Evolutionary conservation across 345 rosid genomes (phyloP).

Genomic region (Moricandia moricandioides): DNA sequence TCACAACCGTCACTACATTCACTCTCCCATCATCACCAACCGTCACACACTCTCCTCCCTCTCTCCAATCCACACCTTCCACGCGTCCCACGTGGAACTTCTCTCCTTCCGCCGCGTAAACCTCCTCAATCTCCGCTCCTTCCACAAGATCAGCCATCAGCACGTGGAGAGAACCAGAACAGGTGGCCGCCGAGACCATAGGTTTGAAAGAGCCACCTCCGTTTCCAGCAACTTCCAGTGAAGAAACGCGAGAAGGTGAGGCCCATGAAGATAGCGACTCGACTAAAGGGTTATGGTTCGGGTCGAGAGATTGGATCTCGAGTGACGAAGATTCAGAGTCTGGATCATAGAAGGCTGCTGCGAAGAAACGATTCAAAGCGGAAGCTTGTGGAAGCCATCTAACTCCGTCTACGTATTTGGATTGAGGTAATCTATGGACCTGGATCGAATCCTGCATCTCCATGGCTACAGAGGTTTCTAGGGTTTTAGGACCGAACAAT

Average conservation of each 20-base stretch:
- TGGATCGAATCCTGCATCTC: conserved; percentile 46
- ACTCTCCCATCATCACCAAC: conserved; percentile 61
- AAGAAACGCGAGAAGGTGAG: conserved; percentile 64
- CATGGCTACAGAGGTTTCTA: conserved; percentile 44
- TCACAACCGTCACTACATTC: conserved; percentile 44
- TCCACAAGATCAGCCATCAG: conserved; percentile 35
- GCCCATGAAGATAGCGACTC: conserved; percentile 48
- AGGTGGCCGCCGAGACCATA: conserved; percentile 53
- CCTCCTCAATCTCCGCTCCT: conserved; percentile 35
- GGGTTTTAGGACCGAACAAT: conserved; percentile 4
- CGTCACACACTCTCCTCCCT: conserved; percentile 57
- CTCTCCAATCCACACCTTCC: conserved; percentile 62
- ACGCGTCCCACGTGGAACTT: conserved; percentile 57
- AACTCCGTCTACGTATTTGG: conserved; percentile 60
- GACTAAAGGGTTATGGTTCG: conserved; percentile 25
- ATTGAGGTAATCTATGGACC: conserved; percentile 56
- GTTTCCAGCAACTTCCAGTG: conserved; percentile 43
- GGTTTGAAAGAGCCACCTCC: conserved; percentile 34
- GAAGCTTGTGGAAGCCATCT: conserved; percentile 85
- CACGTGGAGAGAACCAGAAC: conserved; percentile 58
- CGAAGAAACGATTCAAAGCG: conserved; percentile 56
- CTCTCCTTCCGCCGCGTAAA: conserved; percentile 31
- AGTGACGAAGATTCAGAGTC: conserved; percentile 51
- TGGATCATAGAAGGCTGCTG: conserved; percentile 55
- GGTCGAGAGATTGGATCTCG: conserved; percentile 50